Evolutionary conservation across 441 rosid genomes (phyloP), one percentile per base, ranked within the genome.

Genomic region (Oxalis stricta): DNA sequence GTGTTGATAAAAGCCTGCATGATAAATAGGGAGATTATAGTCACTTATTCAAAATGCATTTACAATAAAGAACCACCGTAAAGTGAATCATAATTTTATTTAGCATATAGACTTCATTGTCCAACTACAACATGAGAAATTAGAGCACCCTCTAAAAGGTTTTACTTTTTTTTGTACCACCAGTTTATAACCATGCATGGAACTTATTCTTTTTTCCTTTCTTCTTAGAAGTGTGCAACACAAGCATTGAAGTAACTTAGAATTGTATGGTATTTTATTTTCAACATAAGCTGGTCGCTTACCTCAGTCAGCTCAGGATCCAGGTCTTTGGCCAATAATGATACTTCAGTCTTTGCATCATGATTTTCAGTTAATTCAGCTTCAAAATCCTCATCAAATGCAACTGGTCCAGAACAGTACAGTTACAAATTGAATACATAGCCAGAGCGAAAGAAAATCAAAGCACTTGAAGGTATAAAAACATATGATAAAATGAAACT

Each of bases 351-450:
- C 69, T 66, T 80, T 44, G 95, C 94, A 61, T 85, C 94, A 36
- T 36, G 62, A 69, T 80, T 91, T 54, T 83, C 96, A 50, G 69
- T 48, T 61, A 85, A 63, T 66, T 91, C 98, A 43, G 80, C 89
- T 71, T 91, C 98, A 75, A 91, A 91, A 75, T 91, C 98, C 73
- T 91, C 98, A 48, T 91, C 98, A 72, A 85, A 91, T 54, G 92
- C 93, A 70, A 91, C 98, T 91, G 60, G 41, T 23, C 59, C 19
- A 44, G 41, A 34, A 58, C 61, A 16, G 2, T 37, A 38, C 32
- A 44, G 38, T 36, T 18, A 20, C 7, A 32, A 49, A 52, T 48
- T 48, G 35, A 22, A 45, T 50, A 32, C 39, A 22, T 28, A 49
- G 24, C 37, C 10, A 37, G 38, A 46, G 55, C 28, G 15, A 55